Evolutionary conservation across 208 protist genomes (phyloP).

Genomic region (Acanthamoeba royreba): DNA sequence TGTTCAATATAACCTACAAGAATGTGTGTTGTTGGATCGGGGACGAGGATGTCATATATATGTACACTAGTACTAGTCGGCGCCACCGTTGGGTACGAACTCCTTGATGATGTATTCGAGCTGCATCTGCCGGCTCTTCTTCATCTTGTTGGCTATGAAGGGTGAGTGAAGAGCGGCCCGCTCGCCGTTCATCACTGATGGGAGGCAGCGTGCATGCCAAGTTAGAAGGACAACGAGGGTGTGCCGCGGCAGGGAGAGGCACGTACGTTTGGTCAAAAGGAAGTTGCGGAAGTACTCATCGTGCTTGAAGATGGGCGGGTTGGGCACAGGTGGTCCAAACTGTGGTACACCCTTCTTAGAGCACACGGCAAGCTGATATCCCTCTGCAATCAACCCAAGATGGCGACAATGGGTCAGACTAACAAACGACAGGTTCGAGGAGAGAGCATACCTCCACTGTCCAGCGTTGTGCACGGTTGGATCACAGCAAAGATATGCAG

Average conservation of each 20-base stretch:
- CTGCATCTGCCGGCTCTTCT: not conserved
- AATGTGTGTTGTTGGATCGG: too few species aligned
- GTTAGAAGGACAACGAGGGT: not conserved
- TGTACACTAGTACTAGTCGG: too few species aligned
- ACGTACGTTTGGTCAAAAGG: not conserved
- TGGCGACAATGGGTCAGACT: not conserved
- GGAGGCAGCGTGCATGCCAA: not conserved
- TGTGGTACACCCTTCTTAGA: not conserved
- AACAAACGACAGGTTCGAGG: not conserved
- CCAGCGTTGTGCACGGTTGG: not conserved
- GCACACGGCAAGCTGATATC: not conserved
- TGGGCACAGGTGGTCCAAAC: not conserved
- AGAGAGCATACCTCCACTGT: not conserved
- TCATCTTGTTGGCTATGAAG: not conserved
- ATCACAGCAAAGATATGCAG: not conserved
- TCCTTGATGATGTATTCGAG: not conserved
- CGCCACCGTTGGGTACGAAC: not conserved
- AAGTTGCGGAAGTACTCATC: not conserved
- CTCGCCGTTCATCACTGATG: not conserved
- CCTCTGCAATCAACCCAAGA: not conserved
- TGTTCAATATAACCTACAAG: too few species aligned
- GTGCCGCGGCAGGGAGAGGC: not conserved
- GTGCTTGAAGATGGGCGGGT: not conserved
- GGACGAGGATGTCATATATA: too few species aligned
- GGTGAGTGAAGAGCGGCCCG: not conserved